Percentiles rank a stretch among this genome's conserved stretches.
Evolutionary conservation across 139 green algal genomes (phyloP).

Genomic region (Yamagishiella unicocca): DNA sequence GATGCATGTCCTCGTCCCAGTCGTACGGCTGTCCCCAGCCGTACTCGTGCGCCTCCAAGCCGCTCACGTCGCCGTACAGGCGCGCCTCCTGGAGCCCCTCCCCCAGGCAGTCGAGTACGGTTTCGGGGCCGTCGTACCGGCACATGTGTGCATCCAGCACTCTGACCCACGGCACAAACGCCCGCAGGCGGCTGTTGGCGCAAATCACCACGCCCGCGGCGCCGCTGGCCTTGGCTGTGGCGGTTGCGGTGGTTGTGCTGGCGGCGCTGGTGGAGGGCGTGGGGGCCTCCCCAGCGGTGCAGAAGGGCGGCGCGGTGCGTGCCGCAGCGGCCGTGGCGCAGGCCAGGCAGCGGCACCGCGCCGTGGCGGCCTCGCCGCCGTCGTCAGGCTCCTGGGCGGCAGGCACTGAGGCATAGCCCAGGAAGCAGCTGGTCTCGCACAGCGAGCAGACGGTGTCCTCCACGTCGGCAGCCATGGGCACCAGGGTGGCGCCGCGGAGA

Average conservation of each 20-base stretch:
- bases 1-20: neutral
- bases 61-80: neutral
- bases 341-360: neutral
- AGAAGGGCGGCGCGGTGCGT: neutral
- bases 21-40: neutral
- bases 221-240: neutral
- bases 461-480: neutral
- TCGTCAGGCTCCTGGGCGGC: neutral
- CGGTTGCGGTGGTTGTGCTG: no score
- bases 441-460: conserved; percentile 16
- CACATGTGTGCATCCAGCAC: neutral
- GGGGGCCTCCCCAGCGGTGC: no score
- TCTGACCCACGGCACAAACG: neutral
- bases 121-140: neutral
- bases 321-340: neutral
- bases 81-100: neutral
- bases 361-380: neutral
- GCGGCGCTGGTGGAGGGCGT: neutral
- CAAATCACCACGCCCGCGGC: neutral
- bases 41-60: neutral
- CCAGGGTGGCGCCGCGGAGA: neutral
- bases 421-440: conserved; percentile 1
- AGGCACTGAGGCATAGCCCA: neutral
- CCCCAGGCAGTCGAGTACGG: neutral
- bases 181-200: neutral